Conservation (phyloP, 345 rosid genomes). For the Schrenkiella parvula region DNA sequence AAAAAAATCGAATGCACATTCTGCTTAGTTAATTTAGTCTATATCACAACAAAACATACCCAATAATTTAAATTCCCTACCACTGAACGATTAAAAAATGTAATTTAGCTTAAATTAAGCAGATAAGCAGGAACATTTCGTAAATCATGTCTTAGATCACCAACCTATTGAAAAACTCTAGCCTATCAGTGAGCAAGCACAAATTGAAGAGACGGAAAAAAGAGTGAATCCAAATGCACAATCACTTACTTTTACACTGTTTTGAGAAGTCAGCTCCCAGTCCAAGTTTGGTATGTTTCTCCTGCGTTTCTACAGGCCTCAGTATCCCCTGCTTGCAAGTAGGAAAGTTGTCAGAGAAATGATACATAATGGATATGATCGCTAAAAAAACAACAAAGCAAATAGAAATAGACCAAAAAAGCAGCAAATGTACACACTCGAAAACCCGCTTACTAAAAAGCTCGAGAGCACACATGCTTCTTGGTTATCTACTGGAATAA, state of each 20-base stretch:
- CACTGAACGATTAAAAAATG: not conserved
- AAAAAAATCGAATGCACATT: too few species aligned
- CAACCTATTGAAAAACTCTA: not conserved
- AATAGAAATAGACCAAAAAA: not conserved
- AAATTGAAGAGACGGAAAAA: not conserved
- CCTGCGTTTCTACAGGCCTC: slow-evolving; percentile 47
- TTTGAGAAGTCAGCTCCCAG: slow-evolving; percentile 45
- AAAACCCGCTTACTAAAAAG: not conserved
- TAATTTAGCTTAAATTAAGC: not conserved
- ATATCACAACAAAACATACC: not conserved
- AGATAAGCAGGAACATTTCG: not conserved
- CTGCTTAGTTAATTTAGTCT: not conserved
- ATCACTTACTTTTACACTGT: slow-evolving; percentile 33
- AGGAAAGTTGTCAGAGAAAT: not conserved
- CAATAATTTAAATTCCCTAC: not conserved
- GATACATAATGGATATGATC: not conserved
- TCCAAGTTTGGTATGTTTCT: slow-evolving; percentile 59
- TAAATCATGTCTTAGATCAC: not conserved
- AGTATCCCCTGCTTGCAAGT: slow-evolving; percentile 53
- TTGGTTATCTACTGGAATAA: not conserved
- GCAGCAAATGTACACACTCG: not conserved
- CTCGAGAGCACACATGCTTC: not conserved
- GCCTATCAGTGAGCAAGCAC: not conserved
- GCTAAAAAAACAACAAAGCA: not conserved
- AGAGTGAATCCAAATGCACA: not conserved